Conservation (phyloP, 2,329 filamentous ascomycete genomes). For the Aspergillus glaucus region DNA sequence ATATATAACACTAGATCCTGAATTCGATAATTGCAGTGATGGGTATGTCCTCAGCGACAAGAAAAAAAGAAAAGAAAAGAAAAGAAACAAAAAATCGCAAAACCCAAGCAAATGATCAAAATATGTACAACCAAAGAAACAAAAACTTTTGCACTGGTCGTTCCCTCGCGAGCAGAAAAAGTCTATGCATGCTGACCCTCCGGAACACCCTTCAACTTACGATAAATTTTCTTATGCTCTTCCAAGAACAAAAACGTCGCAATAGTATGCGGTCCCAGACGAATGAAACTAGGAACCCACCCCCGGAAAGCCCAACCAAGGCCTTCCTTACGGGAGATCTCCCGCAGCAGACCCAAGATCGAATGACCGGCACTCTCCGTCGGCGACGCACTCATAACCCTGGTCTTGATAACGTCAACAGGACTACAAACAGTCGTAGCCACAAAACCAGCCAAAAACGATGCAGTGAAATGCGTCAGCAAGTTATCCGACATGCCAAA, state of each 20-base stretch:
- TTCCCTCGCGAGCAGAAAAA: not conserved
- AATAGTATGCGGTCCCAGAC: slow-evolving; percentile 60
- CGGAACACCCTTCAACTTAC: slow-evolving; percentile 32
- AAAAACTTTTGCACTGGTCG: slow-evolving; percentile 3
- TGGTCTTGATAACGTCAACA: slow-evolving; percentile 62
- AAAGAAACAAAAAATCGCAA: slow-evolving; percentile 1
- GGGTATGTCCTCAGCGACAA: not conserved
- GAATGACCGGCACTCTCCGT: slow-evolving; percentile 36
- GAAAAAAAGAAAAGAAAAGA: slow-evolving; percentile 1
- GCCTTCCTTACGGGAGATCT: slow-evolving; percentile 53
- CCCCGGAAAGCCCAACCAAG: slow-evolving; percentile 60
- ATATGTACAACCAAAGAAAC: slow-evolving; percentile 3
- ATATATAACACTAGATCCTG: slow-evolving; percentile 5
- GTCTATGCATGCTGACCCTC: slow-evolving; percentile 49
- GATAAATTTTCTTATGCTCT: slow-evolving; percentile 61
- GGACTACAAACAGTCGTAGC: slow-evolving; percentile 63
- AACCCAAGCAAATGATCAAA: not conserved
- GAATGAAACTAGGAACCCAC: slow-evolving; percentile 62
- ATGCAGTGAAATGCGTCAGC: slow-evolving; percentile 56
- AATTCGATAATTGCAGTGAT: not conserved
- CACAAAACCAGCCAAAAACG: slow-evolving; percentile 58
- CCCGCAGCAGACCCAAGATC: slow-evolving; percentile 45
- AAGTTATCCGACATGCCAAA: slow-evolving; percentile 51
- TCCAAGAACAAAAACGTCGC: slow-evolving; percentile 62
- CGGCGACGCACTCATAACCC: slow-evolving; percentile 54